phyloP scores from a whole-genome alignment of 2,329 filamentous ascomycete genomes.

The Verruconis gallopava region DNA sequence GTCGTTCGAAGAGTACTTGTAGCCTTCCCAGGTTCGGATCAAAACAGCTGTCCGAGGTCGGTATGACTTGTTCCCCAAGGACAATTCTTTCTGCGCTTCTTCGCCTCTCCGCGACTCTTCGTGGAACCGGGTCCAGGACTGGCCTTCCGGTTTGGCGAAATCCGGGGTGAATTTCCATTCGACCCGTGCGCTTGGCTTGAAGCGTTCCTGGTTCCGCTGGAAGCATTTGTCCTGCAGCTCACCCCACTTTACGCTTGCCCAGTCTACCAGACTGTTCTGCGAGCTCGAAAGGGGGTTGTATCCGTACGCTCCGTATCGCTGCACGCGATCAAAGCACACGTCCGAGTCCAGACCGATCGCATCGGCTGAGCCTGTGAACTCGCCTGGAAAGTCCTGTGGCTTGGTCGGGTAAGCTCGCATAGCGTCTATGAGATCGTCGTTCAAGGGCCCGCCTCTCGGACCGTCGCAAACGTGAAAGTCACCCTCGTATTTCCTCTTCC shows the following conservation, averaged over 20 bases:
- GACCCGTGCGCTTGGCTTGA: conserved; percentile 26
- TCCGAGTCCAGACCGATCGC: conserved; percentile 47
- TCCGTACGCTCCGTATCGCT: conserved; percentile 43
- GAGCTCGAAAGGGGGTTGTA: conserved; percentile 29
- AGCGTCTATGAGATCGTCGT: conserved; percentile 47
- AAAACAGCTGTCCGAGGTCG: conserved; percentile 32
- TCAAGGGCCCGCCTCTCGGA: conserved; percentile 38
- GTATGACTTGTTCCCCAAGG: conserved; percentile 16
- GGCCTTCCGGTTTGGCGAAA: conserved; percentile 8
- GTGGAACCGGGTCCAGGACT: conserved; percentile 6
- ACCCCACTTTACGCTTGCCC: conserved; percentile 58
- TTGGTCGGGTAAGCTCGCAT: conserved; percentile 48
- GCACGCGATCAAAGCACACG: conserved; percentile 48
- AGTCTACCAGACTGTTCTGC: conserved; percentile 41
- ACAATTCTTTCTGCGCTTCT: conserved; percentile 7
- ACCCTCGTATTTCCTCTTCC: conserved; percentile 44
- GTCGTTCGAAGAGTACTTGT: conserved; percentile 34
- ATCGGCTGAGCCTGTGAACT: conserved; percentile 50
- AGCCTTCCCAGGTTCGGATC: conserved; percentile 34
- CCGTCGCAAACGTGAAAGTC: conserved; percentile 52
- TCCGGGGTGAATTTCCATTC: conserved; percentile 3
- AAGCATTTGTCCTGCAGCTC: conserved; percentile 54
- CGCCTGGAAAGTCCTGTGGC: conserved; percentile 44
- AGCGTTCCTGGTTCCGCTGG: conserved; percentile 53
- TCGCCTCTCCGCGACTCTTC: conserved; percentile 18